Evolutionary conservation across 768 basidiomycete species (phyloP), one percentile per base, ranked within the genome.

Genomic region (Leccinum disarticulatum): DNA sequence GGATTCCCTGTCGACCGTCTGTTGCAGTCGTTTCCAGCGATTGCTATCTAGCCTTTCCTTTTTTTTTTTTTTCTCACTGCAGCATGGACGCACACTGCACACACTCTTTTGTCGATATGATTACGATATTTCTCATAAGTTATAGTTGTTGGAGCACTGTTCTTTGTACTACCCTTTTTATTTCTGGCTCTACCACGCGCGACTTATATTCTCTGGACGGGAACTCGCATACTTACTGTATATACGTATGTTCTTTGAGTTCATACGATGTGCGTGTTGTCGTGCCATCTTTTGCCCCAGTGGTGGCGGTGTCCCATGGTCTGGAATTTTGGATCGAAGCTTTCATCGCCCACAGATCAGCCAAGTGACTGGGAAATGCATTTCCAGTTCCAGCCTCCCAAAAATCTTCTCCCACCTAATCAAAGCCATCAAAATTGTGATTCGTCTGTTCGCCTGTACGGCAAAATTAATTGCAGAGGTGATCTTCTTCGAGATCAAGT

Each of bases 41-140:
- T 33, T 33, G 15, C n/a, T 55, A 52, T 54, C 22, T n/a, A 14
- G 2, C 36, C 31, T 15, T 10, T 15, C 22, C 14, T 15, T 38
- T 7, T 31, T 30, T 14, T 15, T 38, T 6, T 31, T 27, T 46
- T 28, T 52, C 59, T 36, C 11, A 41, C 17, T 38, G 17, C 38
- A 41, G 17, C 17, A 41, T 7, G 38, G n/a, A 6, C 53, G 22
- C n/a, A n/a, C n/a, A n/a, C n/a, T n/a, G n/a, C n/a, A n/a, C 54
- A 62, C 61, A 22, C 56, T 58, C 58, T 35, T 49, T 35, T 61
- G 60, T 61, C 27, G 19, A 56, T 31, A 31, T 55, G 50, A 50
- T 47, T 17, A 19, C n/a, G 35, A 51, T 54, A 61, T 50, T 58
- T 48, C 52, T n/a, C 47, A 33, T 72, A 70, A 72, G 14, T 72